Conservation (phyloP, 2,329 filamentous ascomycete species). For the Clathrospora elynae region DNA sequence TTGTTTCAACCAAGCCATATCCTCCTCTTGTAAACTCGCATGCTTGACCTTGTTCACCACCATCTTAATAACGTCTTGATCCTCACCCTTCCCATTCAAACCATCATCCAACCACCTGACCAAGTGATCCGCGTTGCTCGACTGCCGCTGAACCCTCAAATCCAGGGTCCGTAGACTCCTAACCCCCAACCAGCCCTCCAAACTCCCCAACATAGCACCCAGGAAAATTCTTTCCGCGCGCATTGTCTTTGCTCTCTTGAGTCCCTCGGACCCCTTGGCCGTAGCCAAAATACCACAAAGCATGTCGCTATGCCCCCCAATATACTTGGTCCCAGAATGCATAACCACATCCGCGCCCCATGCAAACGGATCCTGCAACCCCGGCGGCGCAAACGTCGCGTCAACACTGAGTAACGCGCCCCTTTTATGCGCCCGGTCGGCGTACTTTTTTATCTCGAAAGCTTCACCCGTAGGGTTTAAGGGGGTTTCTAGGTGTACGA, state of each 20-base stretch:
- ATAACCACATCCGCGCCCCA: conserved; percentile 85
- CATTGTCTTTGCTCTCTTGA: conserved; percentile 55
- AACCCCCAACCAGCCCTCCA: conserved; percentile 92
- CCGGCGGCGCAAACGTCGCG: conserved; percentile 89
- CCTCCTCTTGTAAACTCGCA: conserved; percentile 75
- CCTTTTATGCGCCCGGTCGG: conserved; percentile 69
- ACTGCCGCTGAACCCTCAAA: conserved; percentile 78
- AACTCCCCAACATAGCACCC: conserved; percentile 82
- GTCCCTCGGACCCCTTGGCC: conserved; percentile 46
- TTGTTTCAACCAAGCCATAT: conserved; percentile 69
- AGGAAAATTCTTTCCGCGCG: conserved; percentile 73
- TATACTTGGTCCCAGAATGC: conserved; percentile 95
- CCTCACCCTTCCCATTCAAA: conserved; percentile 48
- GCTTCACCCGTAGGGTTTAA: conserved; percentile 89
- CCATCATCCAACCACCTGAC: conserved; percentile 72
- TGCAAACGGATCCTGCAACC: conserved; percentile 81
- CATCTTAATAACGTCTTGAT: conserved; percentile 54
- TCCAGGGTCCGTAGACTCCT: conserved; percentile 85
- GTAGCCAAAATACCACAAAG: conserved; percentile 83
- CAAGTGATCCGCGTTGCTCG: conserved; percentile 68
- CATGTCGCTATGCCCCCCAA: conserved; percentile 93
- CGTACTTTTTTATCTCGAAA: conserved; percentile 72
- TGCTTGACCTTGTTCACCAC: conserved; percentile 70
- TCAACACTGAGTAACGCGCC: conserved; percentile 85
- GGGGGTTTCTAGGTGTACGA: conserved; percentile 91